Base-by-base conservation (phyloP, 768 basidiomycete species). In the Phaeolepiota aurea region DNA sequence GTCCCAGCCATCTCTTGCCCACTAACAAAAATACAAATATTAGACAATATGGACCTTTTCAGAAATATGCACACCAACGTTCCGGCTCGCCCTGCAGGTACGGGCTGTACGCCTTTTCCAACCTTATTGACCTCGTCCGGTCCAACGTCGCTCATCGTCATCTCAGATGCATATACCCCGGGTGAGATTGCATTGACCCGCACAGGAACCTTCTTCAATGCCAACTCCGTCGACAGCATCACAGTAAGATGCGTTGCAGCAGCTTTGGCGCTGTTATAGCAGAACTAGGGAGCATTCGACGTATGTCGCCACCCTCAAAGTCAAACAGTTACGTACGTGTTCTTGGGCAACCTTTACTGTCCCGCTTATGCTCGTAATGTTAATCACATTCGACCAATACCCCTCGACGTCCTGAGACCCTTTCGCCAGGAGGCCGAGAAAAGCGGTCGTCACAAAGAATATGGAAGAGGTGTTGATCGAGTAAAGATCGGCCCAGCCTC, bases 251-350 rank as follows among this genome's bases (percentile, higher is more conserved):
- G 85, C 10, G 80, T 71, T 3, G 76, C 78, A 2, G 84, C 87
- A 0, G 82, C 84, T 55, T 89, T 89, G 4, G 82, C 66, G 49
- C 81, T 83, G 57, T 89, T 89, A 57, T 89, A 89, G 20, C 72
- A 76, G 54, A 88, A 88, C 87, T 89, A 50, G 16, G 38, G 30
- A n/a, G 7, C 18, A 14, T 31, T 16, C 23, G n/a, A n/a, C 14
- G 22, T 37, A 18, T 36, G 31, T 39, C 20, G 23, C 12, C 3
- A 7, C 3, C 35, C 20, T 37, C 25, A 15, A 28, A 15, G 13
- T n/a, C n/a, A 20, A 21, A 15, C 10, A 14, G 30, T 35, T 33
- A 59, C 81, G n/a, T 57, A 87, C 87, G 51, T 89, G 87, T 45
- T 79, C 71, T 55, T 88, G 86, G 1, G 82, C 74, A 15, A 86